Base-by-base conservation (phyloP, 2,329 filamentous ascomycete species). In the Curvularia verruculosa region DNA sequence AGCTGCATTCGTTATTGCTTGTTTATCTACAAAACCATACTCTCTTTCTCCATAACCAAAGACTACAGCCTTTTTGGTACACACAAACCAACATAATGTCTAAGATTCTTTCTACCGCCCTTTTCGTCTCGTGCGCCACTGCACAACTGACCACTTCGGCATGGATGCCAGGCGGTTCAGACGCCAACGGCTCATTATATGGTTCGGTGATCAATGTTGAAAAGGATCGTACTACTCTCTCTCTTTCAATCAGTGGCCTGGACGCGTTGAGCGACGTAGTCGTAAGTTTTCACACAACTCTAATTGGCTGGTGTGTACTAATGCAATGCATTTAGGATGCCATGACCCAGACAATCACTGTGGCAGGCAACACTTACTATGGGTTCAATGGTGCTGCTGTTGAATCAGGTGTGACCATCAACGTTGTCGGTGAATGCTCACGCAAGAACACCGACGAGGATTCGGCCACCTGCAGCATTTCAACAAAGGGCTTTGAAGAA, bases 141-240 rank as follows among this genome's bases (percentile, higher is more conserved):
- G 70, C 71, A 8, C 51, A 69, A 24, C 21, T 71, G 13, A 74
- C 70, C 4, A 73, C 71, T 7, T 68, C 69, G 2, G 61, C 71
- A 10, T 72, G 70, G 67, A 49, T 72, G 47, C 68, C 69, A 3
- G 52, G 65, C 28, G 44, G 52, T 18, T 49, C 54, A 24, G 54
- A 56, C 21, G 36, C 50, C 3, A 53, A 65, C 7, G 36, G 60
- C 8, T 58, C 54, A n/a, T 2, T 68, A 66, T 50, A 64, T 24
- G 70, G 47, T 10, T 72, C 70, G 1, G 63, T 73, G 5, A 46
- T 75, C 23, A 57, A 54, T 2, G 60, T 59, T 19, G 41, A 61
- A 8, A 60, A 61, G 8, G 69, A 65, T 18, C 59, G 58, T 21
- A 67, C 64, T 10, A 69, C 67, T 19, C 28, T 75, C 3, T 54